Base-by-base conservation (phyloP, 2,329 filamentous ascomycete species). In the Phialophora expanda region DNA sequence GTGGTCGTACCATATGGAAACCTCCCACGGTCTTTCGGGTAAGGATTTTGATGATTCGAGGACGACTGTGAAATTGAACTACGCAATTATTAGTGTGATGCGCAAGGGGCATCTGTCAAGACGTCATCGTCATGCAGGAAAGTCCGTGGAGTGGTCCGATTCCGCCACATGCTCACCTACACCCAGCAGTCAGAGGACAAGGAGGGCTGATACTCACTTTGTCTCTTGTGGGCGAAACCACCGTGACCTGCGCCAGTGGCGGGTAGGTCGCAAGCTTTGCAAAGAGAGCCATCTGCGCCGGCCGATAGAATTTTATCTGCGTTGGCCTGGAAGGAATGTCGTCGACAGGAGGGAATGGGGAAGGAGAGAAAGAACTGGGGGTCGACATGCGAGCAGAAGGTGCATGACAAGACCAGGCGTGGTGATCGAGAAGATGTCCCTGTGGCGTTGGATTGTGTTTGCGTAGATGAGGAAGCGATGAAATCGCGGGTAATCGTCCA, bases 1-100 rank as follows among this genome's bases (percentile, higher is more conserved):
- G 59, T 85, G 84, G 71, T 90, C 88, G 68, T 91, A 87, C 91
- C 92, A 96, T 7, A 96, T 78, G 17, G 86, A 86, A 34, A 92
- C 85, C 71, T 95, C 85, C 89, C 91, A 95, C 22, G 82, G 73
- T 67, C 86, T 80, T 17, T 85, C 78, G 7, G 82, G 81, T 55
- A 84, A 84, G 41, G 80, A 81, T 24, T 76, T 77, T 48, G 86
- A 85, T 50, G 89, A 86, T 71, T 93, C 88, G 34, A 96, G 82
- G 12, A 93, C 77, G 6, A 90, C 88, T 0, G 85, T 88, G 70
- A 97, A 89, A 0, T 76, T 75, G 46, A 90, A 80, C 73, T 84
- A 53, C 8, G 71, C 32, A 28, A 22, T 24, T 12, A 4, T 67
- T 50, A 65, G 44, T 11, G 44, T 50, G 48, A 60, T n/a, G 17